Conservation (phyloP, 805 yeast species). For the Starmerella ratchasimensis region DNA sequence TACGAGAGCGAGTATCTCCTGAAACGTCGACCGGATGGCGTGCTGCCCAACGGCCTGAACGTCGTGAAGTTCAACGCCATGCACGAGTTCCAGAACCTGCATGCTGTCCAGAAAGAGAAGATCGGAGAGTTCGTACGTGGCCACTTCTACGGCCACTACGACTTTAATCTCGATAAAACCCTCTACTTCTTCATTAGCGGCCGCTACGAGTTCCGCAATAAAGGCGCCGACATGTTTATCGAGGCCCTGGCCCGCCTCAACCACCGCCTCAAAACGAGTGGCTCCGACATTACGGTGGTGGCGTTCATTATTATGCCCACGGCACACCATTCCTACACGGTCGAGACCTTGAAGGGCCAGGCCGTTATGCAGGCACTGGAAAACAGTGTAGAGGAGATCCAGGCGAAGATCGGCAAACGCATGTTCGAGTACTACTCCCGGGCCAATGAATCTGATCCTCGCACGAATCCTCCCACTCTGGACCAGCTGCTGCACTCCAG, state of each 20-base stretch:
- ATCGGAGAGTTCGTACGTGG: constrained; percentile 92
- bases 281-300: constrained; percentile 82
- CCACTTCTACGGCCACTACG: constrained; percentile 92
- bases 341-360: constrained; percentile 89
- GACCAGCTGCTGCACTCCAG: constrained; percentile 75
- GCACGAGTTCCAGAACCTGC: constrained; percentile 94
- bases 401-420: constrained; percentile 70
- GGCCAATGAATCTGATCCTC: constrained; percentile 29
- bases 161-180: constrained; percentile 87
- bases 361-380: constrained; percentile 89
- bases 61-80: constrained; percentile 94
- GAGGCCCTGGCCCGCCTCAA: constrained; percentile 87
- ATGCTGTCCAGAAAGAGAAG: constrained; percentile 79
- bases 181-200: constrained; percentile 94
- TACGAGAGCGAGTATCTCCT: constrained; percentile 83
- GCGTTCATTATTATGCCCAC: constrained; percentile 99
- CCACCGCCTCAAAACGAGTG: constrained; percentile 65
- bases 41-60: constrained; percentile 88
- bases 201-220: constrained; percentile 88
- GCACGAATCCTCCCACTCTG: constrained; percentile 56
- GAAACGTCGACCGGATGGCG: constrained; percentile 95
- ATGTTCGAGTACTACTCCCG: constrained; percentile 83
- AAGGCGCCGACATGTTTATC: constrained; percentile 90
- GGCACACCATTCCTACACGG: constrained; percentile 81
- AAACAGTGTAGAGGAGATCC: constrained; percentile 76